Conservation (phyloP, 2,329 filamentous ascomycete genomes). For the Epichloe uncinata region DNA sequence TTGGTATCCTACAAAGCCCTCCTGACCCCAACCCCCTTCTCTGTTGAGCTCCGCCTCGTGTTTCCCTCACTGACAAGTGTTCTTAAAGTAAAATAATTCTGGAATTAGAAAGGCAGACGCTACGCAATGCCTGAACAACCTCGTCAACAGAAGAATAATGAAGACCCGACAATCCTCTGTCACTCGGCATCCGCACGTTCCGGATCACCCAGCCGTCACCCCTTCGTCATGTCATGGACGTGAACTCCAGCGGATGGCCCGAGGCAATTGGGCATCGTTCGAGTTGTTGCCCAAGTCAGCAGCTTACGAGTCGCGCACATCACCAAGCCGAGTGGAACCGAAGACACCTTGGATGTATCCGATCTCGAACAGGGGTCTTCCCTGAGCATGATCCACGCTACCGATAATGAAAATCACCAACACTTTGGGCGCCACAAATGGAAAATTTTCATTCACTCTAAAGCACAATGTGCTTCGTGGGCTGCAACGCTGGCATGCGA, state of each 20-base stretch:
- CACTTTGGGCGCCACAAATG: background rate
- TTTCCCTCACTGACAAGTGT: background rate
- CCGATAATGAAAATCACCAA: background rate
- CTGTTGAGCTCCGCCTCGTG: background rate
- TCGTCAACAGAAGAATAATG: background rate
- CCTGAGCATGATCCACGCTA: background rate
- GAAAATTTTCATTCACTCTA: background rate
- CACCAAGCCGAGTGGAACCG: background rate
- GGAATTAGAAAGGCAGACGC: background rate
- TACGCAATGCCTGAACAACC: background rate
- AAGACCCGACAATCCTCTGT: background rate
- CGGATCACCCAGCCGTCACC: background rate
- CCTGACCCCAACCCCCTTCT: background rate
- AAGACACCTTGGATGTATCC: background rate
- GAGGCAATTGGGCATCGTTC: constrained; percentile 1
- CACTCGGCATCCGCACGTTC: background rate
- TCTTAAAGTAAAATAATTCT: background rate
- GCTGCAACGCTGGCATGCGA: background rate
- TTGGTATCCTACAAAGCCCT: no score
- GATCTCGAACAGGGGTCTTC: background rate
- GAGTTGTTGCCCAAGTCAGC: background rate
- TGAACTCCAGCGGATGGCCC: background rate
- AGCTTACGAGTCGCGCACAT: constrained; percentile 1
- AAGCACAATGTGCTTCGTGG: background rate
- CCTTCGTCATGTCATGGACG: background rate